phyloP scores from a whole-genome alignment of 2,329 filamentous ascomycete species.

The Fusarium sp. region DNA sequence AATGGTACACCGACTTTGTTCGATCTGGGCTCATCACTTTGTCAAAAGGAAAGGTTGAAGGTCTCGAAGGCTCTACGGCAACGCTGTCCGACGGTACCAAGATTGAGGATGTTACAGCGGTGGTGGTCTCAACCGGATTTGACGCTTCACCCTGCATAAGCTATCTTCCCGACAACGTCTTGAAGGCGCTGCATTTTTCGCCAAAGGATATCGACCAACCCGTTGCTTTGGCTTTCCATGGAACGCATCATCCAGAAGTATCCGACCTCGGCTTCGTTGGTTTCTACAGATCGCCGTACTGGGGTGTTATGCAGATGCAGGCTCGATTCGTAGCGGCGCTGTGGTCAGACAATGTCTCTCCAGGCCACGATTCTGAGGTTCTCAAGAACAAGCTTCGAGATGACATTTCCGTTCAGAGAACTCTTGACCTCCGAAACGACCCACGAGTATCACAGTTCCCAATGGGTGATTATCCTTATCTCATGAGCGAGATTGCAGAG shows the following conservation, averaged over 20 bases:
- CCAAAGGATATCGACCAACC: conserved; percentile 68
- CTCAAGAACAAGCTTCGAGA: conserved; percentile 58
- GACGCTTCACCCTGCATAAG: conserved; percentile 72
- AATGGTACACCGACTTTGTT: conserved; percentile 81
- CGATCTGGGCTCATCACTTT: conserved; percentile 71
- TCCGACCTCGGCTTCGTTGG: conserved; percentile 82
- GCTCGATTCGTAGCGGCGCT: conserved; percentile 74
- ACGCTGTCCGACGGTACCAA: conserved; percentile 50
- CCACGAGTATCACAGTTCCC: conserved; percentile 77
- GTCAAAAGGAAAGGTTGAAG: conserved; percentile 61
- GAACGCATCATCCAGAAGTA: conserved; percentile 70
- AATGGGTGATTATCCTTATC: conserved; percentile 83
- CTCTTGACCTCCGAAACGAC: conserved; percentile 65
- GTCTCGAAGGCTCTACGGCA: conserved; percentile 54
- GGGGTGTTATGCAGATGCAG: conserved; percentile 91
- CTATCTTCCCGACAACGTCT: conserved; percentile 71
- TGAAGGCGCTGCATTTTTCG: conserved; percentile 69
- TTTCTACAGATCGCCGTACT: conserved; percentile 87
- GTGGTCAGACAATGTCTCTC: conserved; percentile 62
- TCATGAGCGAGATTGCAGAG: conserved; percentile 78
- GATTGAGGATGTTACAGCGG: conserved; percentile 71
- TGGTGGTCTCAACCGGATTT: conserved; percentile 84
- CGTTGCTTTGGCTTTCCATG: conserved; percentile 76
- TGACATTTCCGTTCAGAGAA: conserved; percentile 61
- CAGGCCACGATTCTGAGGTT: conserved; percentile 41